Evolutionary conservation across 2,329 filamentous ascomycete species (phyloP).

Genomic region (Pyrenophora graminea): DNA sequence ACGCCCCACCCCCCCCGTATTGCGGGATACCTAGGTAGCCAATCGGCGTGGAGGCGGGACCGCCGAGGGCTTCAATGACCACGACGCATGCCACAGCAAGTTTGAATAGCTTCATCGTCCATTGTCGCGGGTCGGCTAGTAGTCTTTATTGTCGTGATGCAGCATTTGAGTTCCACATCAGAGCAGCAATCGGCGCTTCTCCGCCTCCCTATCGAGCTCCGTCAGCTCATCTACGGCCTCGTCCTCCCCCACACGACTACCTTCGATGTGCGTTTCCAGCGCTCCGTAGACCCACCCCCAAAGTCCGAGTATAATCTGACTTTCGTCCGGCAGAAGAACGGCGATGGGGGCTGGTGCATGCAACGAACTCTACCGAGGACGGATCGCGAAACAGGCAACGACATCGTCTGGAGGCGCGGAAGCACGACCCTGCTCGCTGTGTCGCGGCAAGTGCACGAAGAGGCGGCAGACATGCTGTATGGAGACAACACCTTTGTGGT

Average conservation of each 20-base stretch:
- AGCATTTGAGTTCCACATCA: neutral
- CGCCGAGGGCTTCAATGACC: constrained; percentile 20
- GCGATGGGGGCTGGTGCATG: constrained; percentile 37
- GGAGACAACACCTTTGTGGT: constrained; percentile 53
- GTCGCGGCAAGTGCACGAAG: constrained; percentile 50
- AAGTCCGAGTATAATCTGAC: constrained; percentile 38
- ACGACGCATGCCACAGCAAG: neutral
- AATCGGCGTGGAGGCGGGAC: constrained; percentile 22
- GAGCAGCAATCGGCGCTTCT: constrained; percentile 36
- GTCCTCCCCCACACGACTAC: constrained; percentile 49
- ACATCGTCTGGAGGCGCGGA: constrained; percentile 51
- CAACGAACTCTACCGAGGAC: constrained; percentile 27
- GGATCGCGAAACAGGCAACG: constrained; percentile 37
- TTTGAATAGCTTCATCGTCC: constrained; percentile 1
- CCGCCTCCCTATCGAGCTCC: constrained; percentile 51
- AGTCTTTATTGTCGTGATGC: constrained; percentile 18
- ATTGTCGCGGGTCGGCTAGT: neutral
- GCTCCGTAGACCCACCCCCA: constrained; percentile 15
- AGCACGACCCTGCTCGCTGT: constrained; percentile 47
- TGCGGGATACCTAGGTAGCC: constrained; percentile 7
- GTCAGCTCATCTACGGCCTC: constrained; percentile 49
- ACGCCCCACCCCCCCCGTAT: constrained; percentile 22
- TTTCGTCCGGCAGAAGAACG: constrained; percentile 31
- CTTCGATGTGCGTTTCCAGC: constrained; percentile 29
- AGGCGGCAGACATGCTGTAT: constrained; percentile 53